phyloP scores from a whole-genome alignment of 495 filamentous ascomycete genomes.

The Penicillium silybi region DNA sequence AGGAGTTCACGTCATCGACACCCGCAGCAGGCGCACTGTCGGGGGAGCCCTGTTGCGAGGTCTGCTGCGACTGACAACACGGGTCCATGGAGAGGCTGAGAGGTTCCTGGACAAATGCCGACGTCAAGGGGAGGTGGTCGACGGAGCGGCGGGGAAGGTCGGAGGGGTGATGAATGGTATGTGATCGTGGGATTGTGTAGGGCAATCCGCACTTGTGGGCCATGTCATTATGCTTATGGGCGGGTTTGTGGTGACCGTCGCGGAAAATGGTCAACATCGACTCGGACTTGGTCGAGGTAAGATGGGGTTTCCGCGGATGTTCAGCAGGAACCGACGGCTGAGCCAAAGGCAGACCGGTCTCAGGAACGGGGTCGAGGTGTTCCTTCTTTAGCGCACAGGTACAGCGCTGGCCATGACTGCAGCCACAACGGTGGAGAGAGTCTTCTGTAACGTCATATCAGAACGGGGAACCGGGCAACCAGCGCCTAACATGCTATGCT shows the following conservation, averaged over 20 bases:
- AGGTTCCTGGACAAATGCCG: conserved; percentile 36
- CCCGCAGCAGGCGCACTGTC: conserved; percentile 50
- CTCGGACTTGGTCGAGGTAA: conserved; percentile 82
- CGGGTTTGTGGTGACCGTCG: conserved; percentile 91
- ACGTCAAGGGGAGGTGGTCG: conserved; percentile 58
- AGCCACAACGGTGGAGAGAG: conserved; percentile 73
- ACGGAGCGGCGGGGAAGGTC: conserved; percentile 62
- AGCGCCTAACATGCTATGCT: conserved; percentile 53
- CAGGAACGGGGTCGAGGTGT: conserved; percentile 55
- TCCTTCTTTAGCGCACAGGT: conserved; percentile 93
- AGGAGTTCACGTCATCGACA: conserved; percentile 56
- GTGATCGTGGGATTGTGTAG: conserved; percentile 72
- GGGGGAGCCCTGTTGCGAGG: conserved; percentile 69
- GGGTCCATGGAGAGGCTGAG: conserved; percentile 21
- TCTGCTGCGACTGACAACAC: conserved; percentile 17
- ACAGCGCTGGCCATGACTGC: conserved; percentile 87
- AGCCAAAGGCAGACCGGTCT: conserved; percentile 21
- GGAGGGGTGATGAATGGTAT: conserved; percentile 61
- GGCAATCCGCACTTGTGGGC: conserved; percentile 79
- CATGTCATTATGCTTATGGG: conserved; percentile 81
- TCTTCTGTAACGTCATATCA: conserved; percentile 46
- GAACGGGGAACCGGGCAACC: conserved; percentile 29
- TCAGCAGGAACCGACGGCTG: conserved; percentile 43
- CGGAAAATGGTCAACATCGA: conserved; percentile 77
- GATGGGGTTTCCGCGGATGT: conserved; percentile 59